Base-by-base conservation (phyloP, 1,284 basidiomycete genomes). In the Moniliophthora roreri region DNA sequence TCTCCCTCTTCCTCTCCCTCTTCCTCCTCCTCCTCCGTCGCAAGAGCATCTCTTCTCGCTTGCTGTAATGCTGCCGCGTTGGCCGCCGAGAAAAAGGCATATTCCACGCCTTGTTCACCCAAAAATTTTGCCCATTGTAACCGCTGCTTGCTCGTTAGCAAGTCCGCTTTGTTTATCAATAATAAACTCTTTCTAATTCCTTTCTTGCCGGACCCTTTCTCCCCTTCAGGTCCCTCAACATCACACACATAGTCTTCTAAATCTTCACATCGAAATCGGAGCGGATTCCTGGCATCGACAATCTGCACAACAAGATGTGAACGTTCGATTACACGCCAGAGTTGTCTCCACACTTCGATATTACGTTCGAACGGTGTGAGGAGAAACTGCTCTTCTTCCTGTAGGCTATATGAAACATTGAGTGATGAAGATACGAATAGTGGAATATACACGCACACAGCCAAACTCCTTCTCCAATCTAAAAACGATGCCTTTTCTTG, bases 301-400 rank as follows among this genome's bases (percentile, higher is more conserved):
- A 98, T 98, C 71, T 98, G 95, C 0, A 98, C 93, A 38, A 98
- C 74, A 10, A 98, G 81, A 63, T 97, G 93, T 4, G 94, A 96
- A 40, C 95, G 84, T 71, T 98, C 95, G 16, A 97, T 70, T 0
- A 98, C 95, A 57, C 95, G 81, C 95, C 95, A 98, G 3, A 98
- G 79, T 65, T 98, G 95, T 47, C 95, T 79, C 95, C 95, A 98
- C 10, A 98, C 93, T 76, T 97, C 94, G 21, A 98, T 75, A 66
- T 98, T 98, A 50, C 95, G 89, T 68, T 98, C 95, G 63, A 97
- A 98, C 0, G 95, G 95, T 0, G 95, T 98, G 8, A 98, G 74
- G 9, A 98, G 80, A 34, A 98, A 83, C 36, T 83, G 80, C 57
- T 91, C 85, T 56, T 81, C 77, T 58, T 94, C 91, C 67, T 93